Conservation (phyloP, 2,329 filamentous ascomycete species). For the Emergomyces orientalis region DNA sequence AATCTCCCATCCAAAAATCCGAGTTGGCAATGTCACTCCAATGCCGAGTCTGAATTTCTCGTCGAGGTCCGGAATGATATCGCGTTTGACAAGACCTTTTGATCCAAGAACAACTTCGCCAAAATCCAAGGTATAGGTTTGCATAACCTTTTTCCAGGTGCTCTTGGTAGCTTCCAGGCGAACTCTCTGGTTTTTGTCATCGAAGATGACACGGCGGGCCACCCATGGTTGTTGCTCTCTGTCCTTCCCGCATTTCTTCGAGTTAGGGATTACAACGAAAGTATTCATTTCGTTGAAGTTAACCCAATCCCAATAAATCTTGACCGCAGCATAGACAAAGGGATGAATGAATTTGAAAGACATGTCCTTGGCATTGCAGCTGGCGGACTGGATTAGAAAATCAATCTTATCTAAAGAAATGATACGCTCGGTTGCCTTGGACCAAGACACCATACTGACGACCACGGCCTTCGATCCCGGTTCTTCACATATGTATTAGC, state of each 20-base stretch:
- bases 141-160: conserved; percentile 10
- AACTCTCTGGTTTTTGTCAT: conserved; percentile 4
- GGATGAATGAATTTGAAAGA: conserved; percentile 6
- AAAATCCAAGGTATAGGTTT: conserved; percentile 9
- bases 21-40: conserved; percentile 3
- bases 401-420: conserved; percentile 8
- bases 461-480: conserved; percentile 8
- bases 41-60: conserved; percentile 8
- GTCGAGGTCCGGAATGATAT: conserved; percentile 7
- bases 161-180: conserved; percentile 7
- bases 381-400: conserved; percentile 7
- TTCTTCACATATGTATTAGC: conserved; percentile 1
- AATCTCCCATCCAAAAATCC: conserved; percentile 7
- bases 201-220: conserved; percentile 8
- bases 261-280: conserved; percentile 10
- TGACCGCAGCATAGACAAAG: conserved; percentile 7
- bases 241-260: conserved; percentile 6
- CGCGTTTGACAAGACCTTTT: conserved; percentile 7
- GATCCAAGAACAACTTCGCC: conserved; percentile 9
- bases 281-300: conserved; percentile 9
- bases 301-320: conserved; percentile 9
- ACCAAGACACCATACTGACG: conserved; percentile 9
- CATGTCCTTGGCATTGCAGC: conserved; percentile 3
- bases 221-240: conserved; percentile 6
- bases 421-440: conserved; percentile 8